Conservation (phyloP, 345 rosid genomes). For the Mallotus nudiflorus region DNA sequence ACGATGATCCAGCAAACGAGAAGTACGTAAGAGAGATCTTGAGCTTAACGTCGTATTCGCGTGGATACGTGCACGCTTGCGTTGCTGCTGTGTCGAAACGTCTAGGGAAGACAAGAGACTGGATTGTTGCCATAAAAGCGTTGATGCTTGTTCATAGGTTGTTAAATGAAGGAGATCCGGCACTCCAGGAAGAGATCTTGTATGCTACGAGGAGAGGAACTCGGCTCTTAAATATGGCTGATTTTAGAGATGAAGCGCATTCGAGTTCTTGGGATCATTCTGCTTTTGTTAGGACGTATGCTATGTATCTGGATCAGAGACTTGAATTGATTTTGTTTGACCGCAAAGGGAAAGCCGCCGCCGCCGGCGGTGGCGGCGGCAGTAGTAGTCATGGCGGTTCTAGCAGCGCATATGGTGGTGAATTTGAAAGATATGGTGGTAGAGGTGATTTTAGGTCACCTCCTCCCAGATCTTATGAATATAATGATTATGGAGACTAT, state of each 20-base stretch:
- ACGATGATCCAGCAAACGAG: slow-evolving; percentile 84
- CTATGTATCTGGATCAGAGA: slow-evolving; percentile 74
- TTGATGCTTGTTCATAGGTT: slow-evolving; percentile 72
- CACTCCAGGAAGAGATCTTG: slow-evolving; percentile 74
- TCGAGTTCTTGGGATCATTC: slow-evolving; percentile 94
- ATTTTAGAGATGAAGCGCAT: slow-evolving; percentile 89
- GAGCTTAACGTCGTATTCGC: slow-evolving; percentile 52
- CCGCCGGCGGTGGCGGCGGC: slow-evolving; percentile 30
- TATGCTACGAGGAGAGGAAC: slow-evolving; percentile 70
- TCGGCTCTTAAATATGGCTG: slow-evolving; percentile 76
- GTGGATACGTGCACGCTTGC: slow-evolving; percentile 74
- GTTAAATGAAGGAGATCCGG: slow-evolving; percentile 60
- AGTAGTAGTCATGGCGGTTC: slow-evolving; percentile 18
- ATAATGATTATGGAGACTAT: slow-evolving; percentile 51
- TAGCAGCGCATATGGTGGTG: background rate
- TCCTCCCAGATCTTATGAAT: slow-evolving; percentile 54
- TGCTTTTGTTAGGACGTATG: slow-evolving; percentile 74
- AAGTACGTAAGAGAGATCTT: slow-evolving; percentile 73
- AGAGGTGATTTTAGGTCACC: slow-evolving; percentile 66
- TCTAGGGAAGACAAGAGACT: slow-evolving; percentile 78
- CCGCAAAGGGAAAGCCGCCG: slow-evolving; percentile 39
- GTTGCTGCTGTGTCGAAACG: slow-evolving; percentile 70
- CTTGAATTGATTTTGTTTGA: slow-evolving; percentile 64
- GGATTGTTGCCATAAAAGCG: slow-evolving; percentile 88
- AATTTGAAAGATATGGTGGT: slow-evolving; percentile 40